Evolutionary conservation across 1,284 basidiomycete genomes (phyloP), one percentile per base, ranked within the genome.

Genomic region (Fomitopsis betulina): DNA sequence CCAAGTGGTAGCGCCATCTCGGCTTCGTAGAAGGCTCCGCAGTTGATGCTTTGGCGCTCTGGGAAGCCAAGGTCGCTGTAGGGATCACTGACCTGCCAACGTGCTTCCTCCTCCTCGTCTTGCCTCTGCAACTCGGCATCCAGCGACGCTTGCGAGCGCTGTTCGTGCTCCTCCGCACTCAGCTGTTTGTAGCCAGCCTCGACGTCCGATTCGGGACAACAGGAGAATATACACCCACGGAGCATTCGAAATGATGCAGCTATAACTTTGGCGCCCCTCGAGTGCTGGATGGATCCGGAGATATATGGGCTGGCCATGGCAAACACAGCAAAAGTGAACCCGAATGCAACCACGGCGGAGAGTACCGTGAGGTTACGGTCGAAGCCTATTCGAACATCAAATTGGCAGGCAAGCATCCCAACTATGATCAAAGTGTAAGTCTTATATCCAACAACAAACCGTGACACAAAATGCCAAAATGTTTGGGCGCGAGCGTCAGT

Each of bases 331-430:
- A 69, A 71, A 2, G 69, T 70, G 64, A 71, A 71, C 21, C 58
- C 27, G 23, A 71, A 64, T 3, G 70, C 70, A 54, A 70, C 63
- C 12, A 64, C 45, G n/a, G 69, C 70, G n/a, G 70, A 72, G 23
- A 72, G 61, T 19, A 68, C 60, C 19, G 70, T 72, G 52, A 68
- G 62, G 33, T 51, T 37, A 23, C 62, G 60, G 60, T 72, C 55
- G 60, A 68, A 70, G 21, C 53, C 60, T 27, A 72, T 67, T 17
- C 57, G 39, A 35, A 70, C 66, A 58, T 72, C 70, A 6, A 72
- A 60, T 3, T 65, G 57, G 45, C 70, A 72, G 1, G 70, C 70
- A 30, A 72, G 67, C 70, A 72, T 72, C 4, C 70, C 69, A 1
- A 70, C 70, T 71, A 27, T 51, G 33, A 37, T n/a, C 25, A 21